Conservation (phyloP, 2,329 filamentous ascomycete species). For the Epichloe scottii region DNA sequence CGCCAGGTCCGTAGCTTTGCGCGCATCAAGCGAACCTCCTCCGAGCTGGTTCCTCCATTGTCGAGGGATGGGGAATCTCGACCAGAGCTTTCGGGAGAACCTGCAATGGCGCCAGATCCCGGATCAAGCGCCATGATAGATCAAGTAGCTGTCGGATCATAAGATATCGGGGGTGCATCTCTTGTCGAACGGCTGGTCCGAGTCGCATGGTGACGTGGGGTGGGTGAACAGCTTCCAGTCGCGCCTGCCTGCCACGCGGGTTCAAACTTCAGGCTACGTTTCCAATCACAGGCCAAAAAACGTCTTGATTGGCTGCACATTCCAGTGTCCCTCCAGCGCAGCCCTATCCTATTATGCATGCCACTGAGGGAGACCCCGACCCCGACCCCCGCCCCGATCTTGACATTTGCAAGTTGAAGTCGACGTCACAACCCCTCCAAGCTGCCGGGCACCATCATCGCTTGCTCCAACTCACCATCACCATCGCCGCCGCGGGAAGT, state of each 20-base stretch:
- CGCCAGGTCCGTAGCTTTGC: constrained; percentile 3
- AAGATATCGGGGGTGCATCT: constrained; percentile 1
- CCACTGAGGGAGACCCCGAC: background rate
- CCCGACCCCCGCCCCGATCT: background rate
- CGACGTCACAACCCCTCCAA: background rate
- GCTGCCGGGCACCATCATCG: too few species aligned
- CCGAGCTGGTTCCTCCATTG: constrained; percentile 68
- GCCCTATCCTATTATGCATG: background rate
- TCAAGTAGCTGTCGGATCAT: constrained; percentile 9
- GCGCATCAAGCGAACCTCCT: constrained; percentile 46
- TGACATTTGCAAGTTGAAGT: background rate
- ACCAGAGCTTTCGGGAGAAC: constrained; percentile 74
- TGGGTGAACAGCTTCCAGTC: background rate
- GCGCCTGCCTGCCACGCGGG: background rate
- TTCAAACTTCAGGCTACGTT: constrained; percentile 11
- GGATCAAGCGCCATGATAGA: constrained; percentile 52
- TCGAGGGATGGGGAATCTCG: constrained; percentile 63
- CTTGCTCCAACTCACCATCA: background rate
- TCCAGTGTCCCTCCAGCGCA: too few species aligned
- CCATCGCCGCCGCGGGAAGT: background rate
- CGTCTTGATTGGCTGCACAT: background rate
- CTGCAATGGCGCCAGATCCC: constrained; percentile 40
- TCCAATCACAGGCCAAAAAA: background rate
- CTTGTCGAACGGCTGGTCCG: constrained; percentile 1
- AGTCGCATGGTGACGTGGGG: constrained; percentile 5